These are phyloP conservation scores for Chytriomyces sp. DNA, from an alignment of 192 early-diverging fungal species.

Conservation along the genomic window DNA sequence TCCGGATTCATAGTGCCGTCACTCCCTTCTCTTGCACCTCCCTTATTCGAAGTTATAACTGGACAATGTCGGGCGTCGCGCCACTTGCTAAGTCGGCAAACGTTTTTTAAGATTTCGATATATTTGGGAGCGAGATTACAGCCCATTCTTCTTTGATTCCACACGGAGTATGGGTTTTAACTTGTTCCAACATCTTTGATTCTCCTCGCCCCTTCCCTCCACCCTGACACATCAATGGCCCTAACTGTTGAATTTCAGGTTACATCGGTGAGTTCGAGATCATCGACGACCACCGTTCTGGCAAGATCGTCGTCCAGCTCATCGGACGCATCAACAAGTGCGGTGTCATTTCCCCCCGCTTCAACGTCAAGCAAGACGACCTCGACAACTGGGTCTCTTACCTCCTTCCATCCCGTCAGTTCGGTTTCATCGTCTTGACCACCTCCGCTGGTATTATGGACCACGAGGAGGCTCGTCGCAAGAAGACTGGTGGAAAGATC, in stretches of 20 bases:
- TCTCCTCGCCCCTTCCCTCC: conserved; percentile 9
- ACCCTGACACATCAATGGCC: too few relatives aligned
- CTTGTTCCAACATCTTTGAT: conserved; percentile 34
- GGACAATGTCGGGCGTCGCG: conserved; percentile 59
- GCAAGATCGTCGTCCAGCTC: conserved; percentile 98
- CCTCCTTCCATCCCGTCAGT: conserved; percentile 98
- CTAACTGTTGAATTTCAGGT: conserved; percentile 47
- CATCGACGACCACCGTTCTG: conserved; percentile 96
- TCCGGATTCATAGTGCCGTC: too few relatives aligned
- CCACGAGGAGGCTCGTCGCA: conserved; percentile 97
- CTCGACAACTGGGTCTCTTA: conserved; percentile 97
- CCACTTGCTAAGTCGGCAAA: conserved; percentile 52
- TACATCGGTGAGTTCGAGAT: conserved; percentile 99
- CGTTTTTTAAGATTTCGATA: conserved; percentile 79
- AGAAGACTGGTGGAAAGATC: conserved; percentile 94
- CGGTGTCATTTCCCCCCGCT: conserved; percentile 80
- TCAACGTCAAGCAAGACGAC: conserved; percentile 73
- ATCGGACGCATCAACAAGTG: conserved; percentile 76
- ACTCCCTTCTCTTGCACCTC: neutral
- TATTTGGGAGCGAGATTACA: conserved; percentile 58
- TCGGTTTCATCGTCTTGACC: conserved; percentile 83
- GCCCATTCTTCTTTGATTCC: conserved; percentile 35
- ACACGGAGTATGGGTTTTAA: conserved; percentile 31
- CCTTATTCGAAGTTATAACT: conserved; percentile 72
- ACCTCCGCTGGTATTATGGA: conserved; percentile 91